These are phyloP conservation scores for Pseudogymnoascus sp. DNA, from an alignment of 2,329 filamentous ascomycete genomes.

Conservation along the genomic window DNA sequence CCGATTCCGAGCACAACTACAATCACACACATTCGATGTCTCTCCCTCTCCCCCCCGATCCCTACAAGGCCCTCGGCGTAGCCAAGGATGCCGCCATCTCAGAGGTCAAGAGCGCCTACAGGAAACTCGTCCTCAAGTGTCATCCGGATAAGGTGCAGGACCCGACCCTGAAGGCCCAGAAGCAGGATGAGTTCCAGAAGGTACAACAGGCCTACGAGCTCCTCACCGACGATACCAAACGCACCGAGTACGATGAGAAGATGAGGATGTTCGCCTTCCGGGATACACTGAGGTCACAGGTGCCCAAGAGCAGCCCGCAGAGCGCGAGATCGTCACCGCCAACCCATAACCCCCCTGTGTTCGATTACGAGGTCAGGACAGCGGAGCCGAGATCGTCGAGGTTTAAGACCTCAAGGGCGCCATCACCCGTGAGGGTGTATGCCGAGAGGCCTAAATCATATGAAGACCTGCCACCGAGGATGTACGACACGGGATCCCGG, in stretches of 20 bases:
- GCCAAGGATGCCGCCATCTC: conserved; percentile 58
- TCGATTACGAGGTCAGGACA: conserved; percentile 39
- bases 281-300: conserved; percentile 43
- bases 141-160: conserved; percentile 84
- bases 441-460: conserved; percentile 29
- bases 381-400: conserved; percentile 39
- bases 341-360: conserved; percentile 27
- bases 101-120: conserved; percentile 70
- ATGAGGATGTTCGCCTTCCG: conserved; percentile 50
- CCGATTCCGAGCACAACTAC: conserved; percentile 2
- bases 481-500: conserved; percentile 34
- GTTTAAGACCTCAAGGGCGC: conserved; percentile 22
- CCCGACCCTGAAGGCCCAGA: conserved; percentile 58
- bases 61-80: conserved; percentile 70
- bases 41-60: conserved; percentile 43
- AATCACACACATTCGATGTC: conserved; percentile 14
- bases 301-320: conserved; percentile 30
- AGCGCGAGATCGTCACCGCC: conserved; percentile 12
- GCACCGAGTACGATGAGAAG: conserved; percentile 70
- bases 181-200: conserved; percentile 81
- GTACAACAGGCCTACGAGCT: conserved; percentile 92
- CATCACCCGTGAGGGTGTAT: background rate
- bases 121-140: conserved; percentile 78
- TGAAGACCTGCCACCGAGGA: conserved; percentile 35
- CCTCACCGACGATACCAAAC: conserved; percentile 66